These are phyloP conservation scores for Aquanectria penicillioides DNA, from an alignment of 2,329 filamentous ascomycete species.

Conservation along the genomic window DNA sequence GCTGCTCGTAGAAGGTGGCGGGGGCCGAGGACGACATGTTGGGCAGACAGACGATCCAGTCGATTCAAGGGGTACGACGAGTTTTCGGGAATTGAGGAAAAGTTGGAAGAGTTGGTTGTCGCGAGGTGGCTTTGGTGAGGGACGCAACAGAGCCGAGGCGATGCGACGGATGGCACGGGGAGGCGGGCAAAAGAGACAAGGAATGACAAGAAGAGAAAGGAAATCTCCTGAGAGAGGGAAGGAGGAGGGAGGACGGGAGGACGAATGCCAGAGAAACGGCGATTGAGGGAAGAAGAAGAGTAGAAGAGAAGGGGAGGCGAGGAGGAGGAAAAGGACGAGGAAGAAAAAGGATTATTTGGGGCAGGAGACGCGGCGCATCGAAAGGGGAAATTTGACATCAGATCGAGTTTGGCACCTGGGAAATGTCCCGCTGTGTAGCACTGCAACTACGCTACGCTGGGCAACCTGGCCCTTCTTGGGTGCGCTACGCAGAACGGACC, in stretches of 20 bases:
- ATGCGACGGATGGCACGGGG: slow-evolving; percentile 42
- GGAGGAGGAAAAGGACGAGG: slow-evolving; percentile 37
- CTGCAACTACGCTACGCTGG: slow-evolving; percentile 6
- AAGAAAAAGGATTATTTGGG: slow-evolving; percentile 33
- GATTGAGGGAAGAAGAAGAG: slow-evolving; percentile 38
- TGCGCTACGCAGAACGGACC: slow-evolving; percentile 18
- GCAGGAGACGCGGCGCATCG: slow-evolving; percentile 39
- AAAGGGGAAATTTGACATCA: slow-evolving; percentile 52
- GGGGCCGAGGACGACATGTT: slow-evolving; percentile 52
- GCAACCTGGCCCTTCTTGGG: slow-evolving; percentile 5
- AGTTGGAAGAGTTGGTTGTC: background rate
- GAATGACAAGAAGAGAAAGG: slow-evolving; percentile 50
- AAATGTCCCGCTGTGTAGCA: slow-evolving; percentile 14
- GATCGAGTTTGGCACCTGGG: slow-evolving; percentile 30
- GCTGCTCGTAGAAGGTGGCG: slow-evolving; percentile 61
- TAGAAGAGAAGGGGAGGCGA: slow-evolving; percentile 45
- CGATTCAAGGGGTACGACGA: slow-evolving; percentile 15
- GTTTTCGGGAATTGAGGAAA: background rate
- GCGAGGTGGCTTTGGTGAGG: slow-evolving; percentile 20
- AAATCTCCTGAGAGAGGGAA: slow-evolving; percentile 36
- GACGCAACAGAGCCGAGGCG: slow-evolving; percentile 31
- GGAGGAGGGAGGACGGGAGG: slow-evolving; percentile 13
- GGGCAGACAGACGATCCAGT: slow-evolving; percentile 30
- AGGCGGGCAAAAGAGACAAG: slow-evolving; percentile 41
- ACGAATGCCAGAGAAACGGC: slow-evolving; percentile 33